These are phyloP conservation scores for Symbiotaphrina buchneri DNA, from an alignment of 495 filamentous ascomycete genomes.

Conservation along the genomic window DNA sequence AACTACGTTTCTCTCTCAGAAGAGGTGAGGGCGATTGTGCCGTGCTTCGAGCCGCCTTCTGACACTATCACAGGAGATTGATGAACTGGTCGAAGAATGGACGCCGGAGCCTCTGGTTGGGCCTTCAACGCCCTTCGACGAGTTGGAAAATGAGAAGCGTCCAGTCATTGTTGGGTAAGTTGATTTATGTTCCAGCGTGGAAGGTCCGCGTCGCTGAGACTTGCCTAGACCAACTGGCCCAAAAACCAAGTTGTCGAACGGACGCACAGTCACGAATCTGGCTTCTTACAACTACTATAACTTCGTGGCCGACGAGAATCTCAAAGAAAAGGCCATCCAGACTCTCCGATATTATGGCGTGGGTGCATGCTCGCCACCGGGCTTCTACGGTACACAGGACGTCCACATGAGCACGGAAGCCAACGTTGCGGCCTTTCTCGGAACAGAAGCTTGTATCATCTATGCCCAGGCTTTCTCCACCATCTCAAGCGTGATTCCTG, in stretches of 20 bases:
- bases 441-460: slow-evolving; percentile 69
- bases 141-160: slow-evolving; percentile 60
- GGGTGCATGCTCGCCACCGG: slow-evolving; percentile 84
- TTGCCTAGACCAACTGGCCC: slow-evolving; percentile 60
- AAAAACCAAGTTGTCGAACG: slow-evolving; percentile 72
- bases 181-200: neutral
- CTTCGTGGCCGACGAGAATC: slow-evolving; percentile 68
- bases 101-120: slow-evolving; percentile 79
- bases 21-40: slow-evolving; percentile 27
- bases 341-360: slow-evolving; percentile 90
- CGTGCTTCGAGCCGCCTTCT: neutral
- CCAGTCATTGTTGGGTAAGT: slow-evolving; percentile 71
- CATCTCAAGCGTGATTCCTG: slow-evolving; percentile 81
- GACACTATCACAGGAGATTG: slow-evolving; percentile 43
- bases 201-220: slow-evolving; percentile 1
- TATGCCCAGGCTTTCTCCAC: slow-evolving; percentile 93
- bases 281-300: slow-evolving; percentile 95
- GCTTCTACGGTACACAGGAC: slow-evolving; percentile 97
- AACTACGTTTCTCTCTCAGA: slow-evolving; percentile 77
- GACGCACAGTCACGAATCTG: slow-evolving; percentile 75
- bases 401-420: slow-evolving; percentile 94
- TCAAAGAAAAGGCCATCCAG: slow-evolving; percentile 87
- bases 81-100: slow-evolving; percentile 95
- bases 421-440: slow-evolving; percentile 76
- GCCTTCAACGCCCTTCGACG: slow-evolving; percentile 44